Base-by-base conservation (phyloP, 2,329 filamentous ascomycete species). In the Huntiella omanensis region DNA sequence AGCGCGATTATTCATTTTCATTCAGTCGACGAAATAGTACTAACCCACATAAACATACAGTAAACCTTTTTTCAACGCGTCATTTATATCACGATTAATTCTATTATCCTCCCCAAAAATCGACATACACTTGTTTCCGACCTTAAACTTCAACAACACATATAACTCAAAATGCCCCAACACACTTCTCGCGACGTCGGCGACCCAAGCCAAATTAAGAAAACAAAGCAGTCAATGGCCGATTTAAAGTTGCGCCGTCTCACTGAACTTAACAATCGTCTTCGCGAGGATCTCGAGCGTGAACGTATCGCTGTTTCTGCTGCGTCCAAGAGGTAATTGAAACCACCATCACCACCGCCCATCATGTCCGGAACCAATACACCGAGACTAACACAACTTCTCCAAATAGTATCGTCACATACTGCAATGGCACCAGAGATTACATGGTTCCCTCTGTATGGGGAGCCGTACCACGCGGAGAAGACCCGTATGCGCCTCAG, bases 161-260 rank as follows among this genome's bases (percentile, higher is more conserved):
- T 13, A 41, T 8, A 4, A 13, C 50, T 51, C 60, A 70, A 61
- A 52, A 77, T 78, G 73, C 72, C 75, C 63, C 69, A 73, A 54
- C 80, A 78, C 64, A 77, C 74, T 49, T 77, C 75, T 42, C 71
- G 75, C 56, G 75, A 80, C 59, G 72, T 75, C 51, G 73, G 73
- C 63, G 75, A 80, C 60, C 73, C 74, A 61, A 73, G 72, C 57
- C 74, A 79, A 61, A 74, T 77, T 56, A 77, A 75, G 73, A 93
- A 87, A 70, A 96, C 92, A 70, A 95, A 95, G 72, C 91, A 96
- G 69, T 94, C 85, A 62, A 96, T 98, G 84, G 88, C 88, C 56
- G 91, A 98, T 63, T 75, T 98, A 54, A 98, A 98, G 73, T 77
- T 96, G 58, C 80, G 91, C 58, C 82, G 91, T 54, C 72, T 98